Base-by-base conservation (phyloP, 1,139 yeast species). In the Arxiozyma telluris region DNA sequence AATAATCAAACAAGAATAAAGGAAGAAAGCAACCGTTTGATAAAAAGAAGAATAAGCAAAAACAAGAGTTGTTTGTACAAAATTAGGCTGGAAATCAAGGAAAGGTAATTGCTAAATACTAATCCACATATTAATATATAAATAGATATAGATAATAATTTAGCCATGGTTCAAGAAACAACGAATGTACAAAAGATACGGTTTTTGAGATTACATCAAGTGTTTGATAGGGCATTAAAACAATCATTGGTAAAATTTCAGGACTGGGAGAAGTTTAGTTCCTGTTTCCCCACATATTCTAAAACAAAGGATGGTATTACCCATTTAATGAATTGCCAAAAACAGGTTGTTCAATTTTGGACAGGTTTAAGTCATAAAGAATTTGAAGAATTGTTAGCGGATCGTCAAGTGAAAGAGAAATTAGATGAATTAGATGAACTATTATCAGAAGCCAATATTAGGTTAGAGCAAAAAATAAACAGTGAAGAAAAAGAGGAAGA, bases 201-300 rank as follows among this genome's bases (percentile, higher is more conserved):
- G 47, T 82, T 72, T 60, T 74, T 76, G 47, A 71, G 87, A 53
- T 74, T 85, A 34, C 68, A 74, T 52, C 75, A 79, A 52, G 84
- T 84, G 12, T 77, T 83, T 53, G 69, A 74, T n/a, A 80, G 83
- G 61, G 90, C 96, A 0, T 73, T 88, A 5, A 81, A 80, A 47
- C 87, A 83, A 65, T 80, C 90, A 0, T 78, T 66, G n/a, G 53
- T 83, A 44, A 81, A 80, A 57, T 77, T 82, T 43, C 70, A 87
- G 47, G 77, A 82, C 4, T 71, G 78, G 50, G 89, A 84, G 17
- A 82, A 82, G 58, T 68, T 88, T 39, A 72, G 74, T 44, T 71
- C 80, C 34, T 87, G 96, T 64, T 89, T 81, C 66, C 95, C 96
- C 0, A 71, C 75, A 0, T 73, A 84, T 23, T 74, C 83, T 0